Evolutionary conservation across 495 filamentous ascomycete species (phyloP).

Genomic region (Hypoxylon trugodes): DNA sequence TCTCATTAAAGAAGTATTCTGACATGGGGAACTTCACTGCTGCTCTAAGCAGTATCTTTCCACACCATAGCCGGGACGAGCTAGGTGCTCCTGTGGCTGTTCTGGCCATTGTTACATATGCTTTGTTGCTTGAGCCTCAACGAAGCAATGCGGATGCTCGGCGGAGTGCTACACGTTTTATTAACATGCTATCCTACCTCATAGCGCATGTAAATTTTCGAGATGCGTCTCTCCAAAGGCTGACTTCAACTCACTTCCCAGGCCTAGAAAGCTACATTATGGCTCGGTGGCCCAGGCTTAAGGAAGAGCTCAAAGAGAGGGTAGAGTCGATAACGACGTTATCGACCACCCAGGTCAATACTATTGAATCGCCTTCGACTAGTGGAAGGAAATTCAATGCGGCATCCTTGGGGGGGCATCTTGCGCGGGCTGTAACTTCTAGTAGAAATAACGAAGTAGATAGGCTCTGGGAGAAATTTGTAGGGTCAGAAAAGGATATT

Average conservation of each 20-base stretch:
- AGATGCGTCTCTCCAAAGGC: conserved; percentile 6
- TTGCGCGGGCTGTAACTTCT: conserved; percentile 3
- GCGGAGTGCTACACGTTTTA: conserved; percentile 34
- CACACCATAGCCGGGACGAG: conserved; percentile 32
- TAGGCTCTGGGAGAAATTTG: conserved; percentile 45
- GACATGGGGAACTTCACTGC: conserved; percentile 25
- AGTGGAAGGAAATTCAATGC: background rate
- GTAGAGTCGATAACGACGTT: conserved; percentile 10
- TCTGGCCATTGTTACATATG: conserved; percentile 53
- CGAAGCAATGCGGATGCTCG: conserved; percentile 25
- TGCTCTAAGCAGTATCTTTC: conserved; percentile 47
- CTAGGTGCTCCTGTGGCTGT: conserved; percentile 40
- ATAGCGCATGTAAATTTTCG: conserved; percentile 27
- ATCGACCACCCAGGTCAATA: conserved; percentile 22
- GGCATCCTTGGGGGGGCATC: background rate
- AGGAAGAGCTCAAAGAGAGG: conserved; percentile 10
- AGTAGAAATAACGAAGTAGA: conserved; percentile 29
- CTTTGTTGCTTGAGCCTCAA: conserved; percentile 47
- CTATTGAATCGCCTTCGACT: background rate
- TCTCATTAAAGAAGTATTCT: conserved; percentile 12
- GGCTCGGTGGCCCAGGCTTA: conserved; percentile 35
- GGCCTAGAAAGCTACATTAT: conserved; percentile 28
- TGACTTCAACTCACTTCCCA: conserved; percentile 21
- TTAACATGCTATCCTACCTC: conserved; percentile 33
- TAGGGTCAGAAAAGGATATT: conserved; percentile 33